These are phyloP conservation scores for Fusarium sp. DNA, from an alignment of 2,329 filamentous ascomycete genomes.

Conservation along the genomic window DNA sequence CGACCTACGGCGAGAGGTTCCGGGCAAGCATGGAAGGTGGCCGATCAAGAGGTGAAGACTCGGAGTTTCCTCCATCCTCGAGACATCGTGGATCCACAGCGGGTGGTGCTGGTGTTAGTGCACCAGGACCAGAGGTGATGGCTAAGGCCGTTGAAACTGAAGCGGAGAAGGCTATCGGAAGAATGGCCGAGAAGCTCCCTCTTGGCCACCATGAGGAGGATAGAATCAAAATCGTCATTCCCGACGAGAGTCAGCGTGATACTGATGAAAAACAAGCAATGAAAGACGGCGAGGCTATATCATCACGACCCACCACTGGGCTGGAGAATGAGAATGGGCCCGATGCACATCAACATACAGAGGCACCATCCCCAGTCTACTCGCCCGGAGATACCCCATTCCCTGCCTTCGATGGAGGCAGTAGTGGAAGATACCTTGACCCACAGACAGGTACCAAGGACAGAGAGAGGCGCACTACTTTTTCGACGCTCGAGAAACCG, in stretches of 20 bases:
- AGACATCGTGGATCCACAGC: conserved; percentile 45
- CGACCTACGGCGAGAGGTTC: conserved; percentile 81
- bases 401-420: conserved; percentile 55
- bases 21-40: conserved; percentile 70
- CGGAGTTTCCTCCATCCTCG: conserved; percentile 54
- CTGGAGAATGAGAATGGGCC: conserved; percentile 41
- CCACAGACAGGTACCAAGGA: conserved; percentile 49
- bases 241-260: conserved; percentile 42
- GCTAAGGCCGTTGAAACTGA: conserved; percentile 47
- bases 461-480: conserved; percentile 63
- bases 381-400: conserved; percentile 56
- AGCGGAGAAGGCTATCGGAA: conserved; percentile 48
- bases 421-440: conserved; percentile 46
- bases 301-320: conserved; percentile 21
- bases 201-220: conserved; percentile 38
- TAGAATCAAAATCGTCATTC: conserved; percentile 46
- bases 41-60: conserved; percentile 59
- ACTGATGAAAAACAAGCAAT: conserved; percentile 54
- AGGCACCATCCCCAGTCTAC: conserved; percentile 54
- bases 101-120: conserved; percentile 53
- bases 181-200: conserved; percentile 39
- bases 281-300: conserved; percentile 37
- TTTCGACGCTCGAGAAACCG: conserved; percentile 63
- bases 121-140: conserved; percentile 53
- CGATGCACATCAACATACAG: conserved; percentile 41